These are phyloP conservation scores for Brasenia schreberi DNA, from an alignment of 164 flowering plant genomes.

Conservation along the genomic window DNA sequence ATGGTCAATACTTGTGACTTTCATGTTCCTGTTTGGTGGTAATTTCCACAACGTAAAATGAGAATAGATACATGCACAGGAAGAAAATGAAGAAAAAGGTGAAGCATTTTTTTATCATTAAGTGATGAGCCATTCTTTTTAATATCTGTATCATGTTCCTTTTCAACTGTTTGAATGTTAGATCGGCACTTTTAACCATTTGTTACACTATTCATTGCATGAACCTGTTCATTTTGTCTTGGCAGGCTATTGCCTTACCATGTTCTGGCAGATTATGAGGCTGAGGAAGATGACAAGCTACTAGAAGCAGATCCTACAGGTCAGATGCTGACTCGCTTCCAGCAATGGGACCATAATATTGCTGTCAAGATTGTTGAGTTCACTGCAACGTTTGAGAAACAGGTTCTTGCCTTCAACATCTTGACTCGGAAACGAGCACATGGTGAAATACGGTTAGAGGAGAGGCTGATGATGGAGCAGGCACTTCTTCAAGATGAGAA, in stretches of 20 bases:
- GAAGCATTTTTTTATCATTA: too few species aligned
- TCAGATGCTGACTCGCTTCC: constrained; percentile 73
- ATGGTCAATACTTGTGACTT: too few species aligned
- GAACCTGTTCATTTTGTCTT: too few species aligned
- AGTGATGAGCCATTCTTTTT: too few species aligned
- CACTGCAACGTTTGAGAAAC: constrained; percentile 87
- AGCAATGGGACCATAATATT: constrained; percentile 97
- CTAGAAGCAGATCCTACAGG: constrained; percentile 96
- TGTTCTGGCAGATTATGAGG: constrained; percentile 98
- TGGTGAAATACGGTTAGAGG: constrained; percentile 92
- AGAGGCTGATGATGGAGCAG: constrained; percentile 91
- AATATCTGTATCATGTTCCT: too few species aligned
- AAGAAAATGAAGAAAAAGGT: too few species aligned
- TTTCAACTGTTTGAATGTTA: too few species aligned
- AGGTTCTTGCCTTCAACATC: constrained; percentile 79
- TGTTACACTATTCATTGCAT: too few species aligned
- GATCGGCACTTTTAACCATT: too few species aligned
- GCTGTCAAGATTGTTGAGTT: constrained; percentile 82
- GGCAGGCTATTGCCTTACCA: constrained; percentile 91
- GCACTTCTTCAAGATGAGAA: constrained; percentile 85
- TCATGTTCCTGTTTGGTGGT: too few species aligned
- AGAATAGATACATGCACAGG: too few species aligned
- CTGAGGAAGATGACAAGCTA: constrained; percentile 93
- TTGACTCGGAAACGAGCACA: constrained; percentile 65
- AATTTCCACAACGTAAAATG: too few species aligned